These are phyloP conservation scores for Berberis vulgaris DNA, from an alignment of 164 flowering plant genomes.

Conservation along the genomic window DNA sequence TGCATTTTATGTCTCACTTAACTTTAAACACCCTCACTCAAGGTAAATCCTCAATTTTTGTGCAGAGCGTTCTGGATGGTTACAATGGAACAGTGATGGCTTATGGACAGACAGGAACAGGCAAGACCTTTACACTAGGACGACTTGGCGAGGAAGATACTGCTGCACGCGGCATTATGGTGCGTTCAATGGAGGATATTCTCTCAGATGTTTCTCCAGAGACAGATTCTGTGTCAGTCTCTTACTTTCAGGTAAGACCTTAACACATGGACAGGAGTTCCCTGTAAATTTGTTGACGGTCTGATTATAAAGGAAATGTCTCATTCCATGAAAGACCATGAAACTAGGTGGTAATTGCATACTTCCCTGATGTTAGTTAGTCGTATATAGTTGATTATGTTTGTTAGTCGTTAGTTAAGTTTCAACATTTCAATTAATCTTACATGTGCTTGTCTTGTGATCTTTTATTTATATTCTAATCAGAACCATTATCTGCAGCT, in stretches of 20 bases:
- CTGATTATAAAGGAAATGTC: too few relatives aligned
- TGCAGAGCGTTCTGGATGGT: conserved; percentile 94
- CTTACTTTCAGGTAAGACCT: conserved; percentile 80
- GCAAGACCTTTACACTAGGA: conserved; percentile 95
- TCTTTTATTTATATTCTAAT: conserved; percentile 2
- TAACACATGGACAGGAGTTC: too few relatives aligned
- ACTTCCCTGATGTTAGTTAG: neutral
- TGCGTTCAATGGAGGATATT: conserved; percentile 95
- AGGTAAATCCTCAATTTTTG: neutral
- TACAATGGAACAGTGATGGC: conserved; percentile 99
- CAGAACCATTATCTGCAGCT: conserved; percentile 43
- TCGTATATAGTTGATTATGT: neutral
- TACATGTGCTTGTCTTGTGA: neutral
- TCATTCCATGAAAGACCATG: too few relatives aligned
- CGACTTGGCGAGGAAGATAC: conserved; percentile 89
- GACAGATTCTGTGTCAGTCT: conserved; percentile 70
- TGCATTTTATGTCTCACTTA: too few relatives aligned
- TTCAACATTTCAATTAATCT: neutral
- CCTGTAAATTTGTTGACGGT: too few relatives aligned
- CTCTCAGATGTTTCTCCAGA: conserved; percentile 59
- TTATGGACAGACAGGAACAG: conserved; percentile 97
- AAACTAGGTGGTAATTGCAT: neutral
- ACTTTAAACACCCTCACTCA: too few relatives aligned
- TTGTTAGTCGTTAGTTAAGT: neutral
- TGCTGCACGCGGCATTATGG: conserved; percentile 93